Evolutionary conservation across 192 early-diverging fungal genomes (phyloP).

Genomic region (Coemansia sp.): DNA sequence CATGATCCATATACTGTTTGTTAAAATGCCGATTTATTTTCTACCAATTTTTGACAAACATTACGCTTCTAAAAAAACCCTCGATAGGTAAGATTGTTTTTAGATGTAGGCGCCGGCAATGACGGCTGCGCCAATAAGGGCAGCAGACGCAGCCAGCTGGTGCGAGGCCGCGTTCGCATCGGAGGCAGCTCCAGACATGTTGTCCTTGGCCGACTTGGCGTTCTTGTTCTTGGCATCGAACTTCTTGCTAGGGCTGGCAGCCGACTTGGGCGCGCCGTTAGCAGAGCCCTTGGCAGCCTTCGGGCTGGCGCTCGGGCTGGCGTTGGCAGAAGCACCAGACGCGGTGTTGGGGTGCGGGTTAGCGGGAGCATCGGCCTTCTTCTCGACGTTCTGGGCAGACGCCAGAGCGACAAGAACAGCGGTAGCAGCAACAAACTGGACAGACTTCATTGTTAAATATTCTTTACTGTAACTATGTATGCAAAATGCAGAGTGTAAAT

Average conservation of each 20-base stretch:
- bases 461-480: background rate
- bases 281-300: conserved; percentile 7
- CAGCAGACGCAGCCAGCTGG: conserved; percentile 42
- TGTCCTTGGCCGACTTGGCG: conserved; percentile 22
- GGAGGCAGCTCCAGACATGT: conserved; percentile 15
- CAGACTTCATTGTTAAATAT: conserved; percentile 31
- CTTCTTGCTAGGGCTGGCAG: conserved; percentile 14
- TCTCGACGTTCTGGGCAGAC: conserved; percentile 28
- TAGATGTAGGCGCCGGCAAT: conserved; percentile 39
- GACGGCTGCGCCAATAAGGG: conserved; percentile 37
- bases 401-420: conserved; percentile 30
- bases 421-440: conserved; percentile 27
- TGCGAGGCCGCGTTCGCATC: conserved; percentile 35
- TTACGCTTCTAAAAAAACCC: conserved; percentile 6
- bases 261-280: conserved; percentile 4
- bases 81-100: no score
- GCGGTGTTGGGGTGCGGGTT: background rate
- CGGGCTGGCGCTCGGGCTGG: no score
- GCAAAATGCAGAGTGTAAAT: conserved; percentile 1
- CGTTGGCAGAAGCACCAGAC: background rate
- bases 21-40: background rate
- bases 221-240: conserved; percentile 9
- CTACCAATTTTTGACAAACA: no score
- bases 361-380: conserved; percentile 8
- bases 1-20: background rate